Conservation (phyloP, 352 stramenopile genomes). For the Phytopythium aichiense region DNA sequence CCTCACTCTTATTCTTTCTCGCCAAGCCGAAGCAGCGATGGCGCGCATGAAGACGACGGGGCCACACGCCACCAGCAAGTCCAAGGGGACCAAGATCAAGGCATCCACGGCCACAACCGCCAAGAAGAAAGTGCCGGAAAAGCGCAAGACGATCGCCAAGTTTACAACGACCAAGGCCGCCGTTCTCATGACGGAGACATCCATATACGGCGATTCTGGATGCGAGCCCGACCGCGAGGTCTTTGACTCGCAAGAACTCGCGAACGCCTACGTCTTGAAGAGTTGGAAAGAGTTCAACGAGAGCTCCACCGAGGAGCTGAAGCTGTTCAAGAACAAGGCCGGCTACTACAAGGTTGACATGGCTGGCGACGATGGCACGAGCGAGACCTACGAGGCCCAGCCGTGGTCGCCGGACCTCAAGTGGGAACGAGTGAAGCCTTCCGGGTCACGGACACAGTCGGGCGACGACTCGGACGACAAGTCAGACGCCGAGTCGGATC, state of each 20-base stretch:
- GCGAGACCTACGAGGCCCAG: neutral
- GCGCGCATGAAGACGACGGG: neutral
- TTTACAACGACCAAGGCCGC: neutral
- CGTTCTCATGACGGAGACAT: neutral
- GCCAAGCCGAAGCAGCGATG: neutral
- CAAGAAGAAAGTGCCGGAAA: neutral
- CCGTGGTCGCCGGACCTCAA: neutral
- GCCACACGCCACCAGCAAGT: too few relatives aligned
- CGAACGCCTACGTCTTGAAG: neutral
- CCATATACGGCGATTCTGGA: neutral
- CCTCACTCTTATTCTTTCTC: too few relatives aligned
- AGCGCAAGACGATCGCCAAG: neutral
- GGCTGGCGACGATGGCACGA: neutral
- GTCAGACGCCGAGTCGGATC: too few relatives aligned
- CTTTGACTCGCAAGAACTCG: neutral
- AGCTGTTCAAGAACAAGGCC: neutral
- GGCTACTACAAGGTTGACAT: neutral
- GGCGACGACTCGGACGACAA: too few relatives aligned
- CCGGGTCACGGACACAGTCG: too few relatives aligned
- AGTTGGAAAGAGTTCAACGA: neutral
- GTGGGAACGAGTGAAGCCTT: neutral
- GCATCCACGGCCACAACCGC: too few relatives aligned
- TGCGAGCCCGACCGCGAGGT: neutral
- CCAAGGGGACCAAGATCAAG: too few relatives aligned
- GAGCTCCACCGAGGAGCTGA: neutral